Conservation (phyloP, 345 rosid genomes). For the Citrus medica region DNA sequence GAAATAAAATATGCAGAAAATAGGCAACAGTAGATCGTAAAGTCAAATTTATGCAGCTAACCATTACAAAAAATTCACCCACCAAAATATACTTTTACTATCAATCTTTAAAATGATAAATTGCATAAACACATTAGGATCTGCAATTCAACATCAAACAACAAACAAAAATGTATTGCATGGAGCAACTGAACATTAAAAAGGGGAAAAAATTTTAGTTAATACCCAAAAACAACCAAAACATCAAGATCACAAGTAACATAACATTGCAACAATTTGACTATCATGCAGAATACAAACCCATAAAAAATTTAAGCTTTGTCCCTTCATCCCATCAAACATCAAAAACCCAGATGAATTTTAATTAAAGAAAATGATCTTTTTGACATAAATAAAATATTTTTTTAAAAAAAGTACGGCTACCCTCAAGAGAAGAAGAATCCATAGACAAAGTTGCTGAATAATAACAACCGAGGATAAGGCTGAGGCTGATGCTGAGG, state of each 20-base stretch:
- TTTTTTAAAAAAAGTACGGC: neutral
- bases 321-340: neutral
- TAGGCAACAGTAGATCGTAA: neutral
- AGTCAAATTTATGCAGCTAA: slow-evolving; percentile 19
- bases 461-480: slow-evolving; percentile 8
- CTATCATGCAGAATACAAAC: neutral
- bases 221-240: slow-evolving; percentile 7
- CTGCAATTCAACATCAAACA: slow-evolving; percentile 14
- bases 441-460: slow-evolving; percentile 27
- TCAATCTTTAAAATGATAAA: slow-evolving; percentile 1
- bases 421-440: slow-evolving; percentile 33
- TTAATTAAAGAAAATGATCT: neutral
- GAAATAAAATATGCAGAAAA: slow-evolving; percentile 6
- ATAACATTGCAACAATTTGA: neutral
- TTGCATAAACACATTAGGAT: neutral
- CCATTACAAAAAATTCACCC: slow-evolving; percentile 21
- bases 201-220: neutral
- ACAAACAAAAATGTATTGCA: neutral
- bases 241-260: neutral
- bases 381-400: neutral
- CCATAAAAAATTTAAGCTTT: slow-evolving; percentile 23
- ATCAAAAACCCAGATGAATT: neutral
- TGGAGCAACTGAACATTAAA: neutral
- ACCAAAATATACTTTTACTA: slow-evolving; percentile 1
- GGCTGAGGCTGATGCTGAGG: neutral